These are phyloP conservation scores for Ophiocordyceps camponoti-leonardi DNA, from an alignment of 2,329 filamentous ascomycete genomes.

Conservation along the genomic window DNA sequence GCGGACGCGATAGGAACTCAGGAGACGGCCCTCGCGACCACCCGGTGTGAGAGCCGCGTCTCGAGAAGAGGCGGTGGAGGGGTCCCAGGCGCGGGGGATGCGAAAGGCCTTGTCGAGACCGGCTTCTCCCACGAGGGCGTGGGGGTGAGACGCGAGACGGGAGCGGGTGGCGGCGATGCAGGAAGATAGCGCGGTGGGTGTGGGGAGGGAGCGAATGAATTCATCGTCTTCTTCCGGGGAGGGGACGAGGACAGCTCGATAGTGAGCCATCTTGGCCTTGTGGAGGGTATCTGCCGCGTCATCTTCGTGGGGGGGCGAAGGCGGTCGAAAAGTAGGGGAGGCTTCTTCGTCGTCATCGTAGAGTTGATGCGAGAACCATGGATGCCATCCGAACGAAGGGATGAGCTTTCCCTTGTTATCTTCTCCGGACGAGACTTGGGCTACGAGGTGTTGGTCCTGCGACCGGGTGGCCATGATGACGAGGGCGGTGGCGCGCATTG, in stretches of 20 bases:
- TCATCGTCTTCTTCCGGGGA: slow-evolving; percentile 17
- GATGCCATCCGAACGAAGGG: slow-evolving; percentile 75
- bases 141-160: slow-evolving; percentile 38
- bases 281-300: slow-evolving; percentile 5
- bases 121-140: slow-evolving; percentile 59
- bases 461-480: slow-evolving; percentile 64
- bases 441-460: slow-evolving; percentile 60
- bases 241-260: slow-evolving; percentile 48
- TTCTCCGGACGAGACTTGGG: slow-evolving; percentile 8
- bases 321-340: slow-evolving; percentile 18
- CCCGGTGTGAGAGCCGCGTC: slow-evolving; percentile 40
- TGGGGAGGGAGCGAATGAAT: slow-evolving; percentile 35
- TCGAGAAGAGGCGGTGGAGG: slow-evolving; percentile 11
- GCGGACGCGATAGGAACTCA: slow-evolving; percentile 51
- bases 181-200: slow-evolving; percentile 39
- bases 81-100: slow-evolving; percentile 43
- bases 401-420: slow-evolving; percentile 16
- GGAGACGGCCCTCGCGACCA: slow-evolving; percentile 48
- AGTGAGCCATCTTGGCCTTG: slow-evolving; percentile 37
- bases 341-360: slow-evolving; percentile 40
- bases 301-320: slow-evolving; percentile 4
- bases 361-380: slow-evolving; percentile 70
- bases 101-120: slow-evolving; percentile 65
- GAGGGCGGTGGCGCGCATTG: slow-evolving; percentile 48
- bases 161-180: slow-evolving; percentile 38